phyloP scores from a whole-genome alignment of 257 asterid species.

The Haberlea rhodopensis region DNA sequence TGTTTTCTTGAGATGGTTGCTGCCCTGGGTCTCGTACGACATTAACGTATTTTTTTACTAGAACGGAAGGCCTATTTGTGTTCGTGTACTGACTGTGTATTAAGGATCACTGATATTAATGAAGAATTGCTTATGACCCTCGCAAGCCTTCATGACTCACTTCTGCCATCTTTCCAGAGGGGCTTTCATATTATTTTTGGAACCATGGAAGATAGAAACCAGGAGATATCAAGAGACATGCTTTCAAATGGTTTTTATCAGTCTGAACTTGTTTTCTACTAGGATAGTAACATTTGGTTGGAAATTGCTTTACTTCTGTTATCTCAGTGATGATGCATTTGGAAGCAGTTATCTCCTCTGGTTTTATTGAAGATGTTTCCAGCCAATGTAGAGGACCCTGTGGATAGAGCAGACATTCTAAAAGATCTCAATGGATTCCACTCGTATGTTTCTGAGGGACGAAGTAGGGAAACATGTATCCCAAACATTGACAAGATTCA shows the following conservation, averaged over 20 bases:
- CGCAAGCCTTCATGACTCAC: constrained; percentile 70
- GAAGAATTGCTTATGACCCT: constrained; percentile 76
- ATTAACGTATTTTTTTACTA: neutral
- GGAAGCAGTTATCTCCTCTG: constrained; percentile 47
- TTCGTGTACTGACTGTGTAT: too few relatives aligned
- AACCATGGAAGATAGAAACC: constrained; percentile 33
- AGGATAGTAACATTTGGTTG: constrained; percentile 74
- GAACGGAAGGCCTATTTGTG: neutral
- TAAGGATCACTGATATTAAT: too few relatives aligned
- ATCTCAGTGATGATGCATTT: constrained; percentile 81
- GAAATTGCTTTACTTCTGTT: constrained; percentile 67
- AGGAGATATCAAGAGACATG: constrained; percentile 46
- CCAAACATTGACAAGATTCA: constrained; percentile 66
- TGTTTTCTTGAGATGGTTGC: neutral
- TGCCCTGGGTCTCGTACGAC: neutral
- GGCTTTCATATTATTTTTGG: constrained; percentile 55
- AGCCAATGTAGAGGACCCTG: constrained; percentile 83
- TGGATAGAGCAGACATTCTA: constrained; percentile 80
- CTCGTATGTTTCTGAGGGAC: constrained; percentile 32
- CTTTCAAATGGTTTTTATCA: constrained; percentile 50
- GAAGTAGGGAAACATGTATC: constrained; percentile 56
- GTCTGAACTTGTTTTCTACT: constrained; percentile 62
- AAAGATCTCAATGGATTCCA: constrained; percentile 55
- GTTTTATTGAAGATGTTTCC: constrained; percentile 83
- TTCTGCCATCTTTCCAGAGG: constrained; percentile 69